Base-by-base conservation (phyloP, 306 rosid species). In the Citrullus colocynthis region DNA sequence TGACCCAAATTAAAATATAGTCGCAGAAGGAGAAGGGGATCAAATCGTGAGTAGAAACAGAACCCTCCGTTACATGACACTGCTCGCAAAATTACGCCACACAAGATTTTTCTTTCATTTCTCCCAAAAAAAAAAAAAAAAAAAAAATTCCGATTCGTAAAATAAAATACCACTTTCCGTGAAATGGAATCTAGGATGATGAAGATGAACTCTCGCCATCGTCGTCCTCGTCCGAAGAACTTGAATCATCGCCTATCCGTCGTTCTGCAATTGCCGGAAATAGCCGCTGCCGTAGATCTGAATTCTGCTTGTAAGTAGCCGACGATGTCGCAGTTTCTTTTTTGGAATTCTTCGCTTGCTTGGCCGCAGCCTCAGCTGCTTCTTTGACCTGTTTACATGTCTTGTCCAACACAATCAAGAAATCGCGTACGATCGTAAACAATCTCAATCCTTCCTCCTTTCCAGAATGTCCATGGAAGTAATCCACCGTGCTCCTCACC, bases 371-470 rank as follows among this genome's bases (percentile, higher is more conserved):
- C 18, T 81, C 70, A 0, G 77, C 77, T 9, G 85, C 65, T 0
- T 73, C 85, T 63, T n/a, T 81, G 28, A 92, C 91, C 76, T 95
- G 91, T 73, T 77, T 89, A 52, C 99, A 95, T 9, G 88, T 90
- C 85, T 85, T 95, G 28, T 88, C 95, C 76, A 95, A 67, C 78
- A 92, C 90, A 44, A 85, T 60, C 85, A 95, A 83, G 90, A 95
- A 95, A 66, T 92, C 98, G 0, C 99, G 88, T 21, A 95, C 93
- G 16, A 87, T 84, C 5, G 69, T 64, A 72, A 95, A 95, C 85
- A 95, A 83, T 3, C 92, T 85, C 79, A 92, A 62, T 32, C 99
- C 99, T 87, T 95, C 99, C 28, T 95, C 99, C 80, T 79, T 95
- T 36, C 93, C 93, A 14, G 98, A 80, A 0, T 81, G 87, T 18